Conservation (phyloP, 192 early-diverging fungal species). For the Cladochytrium replicatum region DNA sequence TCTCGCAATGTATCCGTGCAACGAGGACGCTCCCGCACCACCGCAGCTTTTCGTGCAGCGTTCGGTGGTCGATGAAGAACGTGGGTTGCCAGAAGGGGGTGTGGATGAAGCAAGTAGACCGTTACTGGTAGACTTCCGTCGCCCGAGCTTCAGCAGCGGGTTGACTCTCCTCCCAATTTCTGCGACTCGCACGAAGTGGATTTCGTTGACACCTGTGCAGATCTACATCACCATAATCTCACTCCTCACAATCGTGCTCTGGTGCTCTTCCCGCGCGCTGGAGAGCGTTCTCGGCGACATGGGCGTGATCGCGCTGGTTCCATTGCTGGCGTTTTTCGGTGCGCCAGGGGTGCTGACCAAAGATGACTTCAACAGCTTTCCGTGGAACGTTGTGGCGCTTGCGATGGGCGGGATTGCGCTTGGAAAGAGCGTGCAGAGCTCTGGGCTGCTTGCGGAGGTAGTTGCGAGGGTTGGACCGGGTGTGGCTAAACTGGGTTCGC, state of each 20-base stretch:
- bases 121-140: too few relatives aligned
- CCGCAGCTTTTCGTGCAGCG: too few relatives aligned
- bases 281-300: slow-evolving; percentile 82
- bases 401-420: slow-evolving; percentile 96
- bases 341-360: slow-evolving; percentile 84
- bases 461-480: slow-evolving; percentile 54
- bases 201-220: slow-evolving; percentile 58
- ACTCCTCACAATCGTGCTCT: slow-evolving; percentile 69
- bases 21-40: slow-evolving; percentile 48
- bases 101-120: too few relatives aligned
- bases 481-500: slow-evolving; percentile 54
- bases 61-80: too few relatives aligned
- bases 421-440: slow-evolving; percentile 82
- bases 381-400: slow-evolving; percentile 70
- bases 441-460: slow-evolving; percentile 72
- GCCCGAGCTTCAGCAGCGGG: too few relatives aligned
- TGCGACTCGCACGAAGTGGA: too few relatives aligned
- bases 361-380: slow-evolving; percentile 93
- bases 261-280: slow-evolving; percentile 75
- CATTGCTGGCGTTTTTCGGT: slow-evolving; percentile 81
- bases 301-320: slow-evolving; percentile 90
- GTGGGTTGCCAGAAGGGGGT: too few relatives aligned
- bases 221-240: slow-evolving; percentile 68
- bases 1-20: slow-evolving; percentile 68
- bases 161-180: too few relatives aligned